Base-by-base conservation (phyloP, 2,329 filamentous ascomycete species). In the Fusarium vanettenii region DNA sequence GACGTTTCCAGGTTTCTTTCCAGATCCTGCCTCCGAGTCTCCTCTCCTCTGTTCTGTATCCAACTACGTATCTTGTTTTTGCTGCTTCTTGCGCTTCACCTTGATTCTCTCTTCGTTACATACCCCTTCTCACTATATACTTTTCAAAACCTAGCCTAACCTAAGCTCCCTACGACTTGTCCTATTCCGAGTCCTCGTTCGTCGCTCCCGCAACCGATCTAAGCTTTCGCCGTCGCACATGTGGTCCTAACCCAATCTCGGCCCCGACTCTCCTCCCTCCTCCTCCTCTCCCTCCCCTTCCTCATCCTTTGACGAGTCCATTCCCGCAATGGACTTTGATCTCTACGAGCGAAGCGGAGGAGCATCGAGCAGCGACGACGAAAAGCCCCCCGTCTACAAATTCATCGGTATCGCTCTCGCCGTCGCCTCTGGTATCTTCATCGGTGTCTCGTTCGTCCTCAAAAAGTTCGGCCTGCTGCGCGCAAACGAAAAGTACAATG, bases 401-500 rank as follows among this genome's bases (percentile, higher is more conserved):
- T 90, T 92, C 29, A 90, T 98, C 75, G 97, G 97, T 65, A 94
- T 99, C 72, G 88, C 91, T 25, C 87, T 99, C 39, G 97, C 97
- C 18, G 89, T 98, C 69, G 91, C 92, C 35, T 98, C 96, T 0
- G 97, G 97, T 48, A 82, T 94, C 67, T 98, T 98, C 82, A 99
- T 99, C 80, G 97, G 97, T 64, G 89, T 93, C 16, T 98, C 96
- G 0, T 99, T 98, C 82, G 95, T 98, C 31, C 85, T 99, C 80
- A 98, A 98, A 85, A 99, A 99, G 86, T 89, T 94, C 69, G 97
- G 97, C 6, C 85, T 99, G 77, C 88, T 99, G 71, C 95, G 92
- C 82, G 96, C 97, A 60, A 99, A 98, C 84, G 92, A 94, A 78
- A 98, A 98, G 83, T 98, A 98, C 87, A 93, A 97, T 72, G 95